Percentiles rank a stretch among this genome's conserved stretches.
Evolutionary conservation across 345 rosid genomes (phyloP).

Genomic region (Hibiscus syriacus): DNA sequence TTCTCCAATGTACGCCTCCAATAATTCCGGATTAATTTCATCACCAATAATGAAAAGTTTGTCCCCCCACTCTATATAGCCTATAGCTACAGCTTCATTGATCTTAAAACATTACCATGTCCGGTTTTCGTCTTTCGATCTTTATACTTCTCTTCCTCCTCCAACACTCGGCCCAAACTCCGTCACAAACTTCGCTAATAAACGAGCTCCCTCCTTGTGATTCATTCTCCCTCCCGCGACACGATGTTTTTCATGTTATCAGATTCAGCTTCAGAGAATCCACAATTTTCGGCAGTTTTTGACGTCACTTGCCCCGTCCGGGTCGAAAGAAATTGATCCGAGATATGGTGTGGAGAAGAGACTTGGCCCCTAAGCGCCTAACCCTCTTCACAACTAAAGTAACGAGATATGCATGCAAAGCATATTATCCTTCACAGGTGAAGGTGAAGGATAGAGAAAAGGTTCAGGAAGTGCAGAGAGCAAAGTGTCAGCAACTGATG

Average conservation of each 20-base stretch:
- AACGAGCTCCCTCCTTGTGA: constrained; percentile 20
- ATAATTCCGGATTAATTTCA: not conserved
- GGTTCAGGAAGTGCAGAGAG: constrained; percentile 4
- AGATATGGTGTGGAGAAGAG: constrained; percentile 58
- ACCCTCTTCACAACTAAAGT: constrained; percentile 70
- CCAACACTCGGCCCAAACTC: not conserved
- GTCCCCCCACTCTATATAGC: not conserved
- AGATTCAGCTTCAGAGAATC: constrained; percentile 25
- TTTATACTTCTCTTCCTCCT: not conserved
- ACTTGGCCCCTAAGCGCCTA: constrained; percentile 63
- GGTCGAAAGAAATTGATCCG: constrained; percentile 33
- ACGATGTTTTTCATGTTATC: constrained; percentile 31
- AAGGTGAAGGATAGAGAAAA: constrained; percentile 6
- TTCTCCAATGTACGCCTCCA: not conserved
- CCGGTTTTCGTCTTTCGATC: not conserved
- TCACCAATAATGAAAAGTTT: constrained; percentile 1
- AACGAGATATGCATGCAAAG: constrained; percentile 36
- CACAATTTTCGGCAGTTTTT: constrained; percentile 7
- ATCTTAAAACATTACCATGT: not conserved
- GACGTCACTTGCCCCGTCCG: not conserved
- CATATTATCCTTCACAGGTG: no score
- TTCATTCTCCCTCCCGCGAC: constrained; percentile 17
- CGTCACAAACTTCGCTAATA: not conserved
- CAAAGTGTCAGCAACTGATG: constrained; percentile 1
- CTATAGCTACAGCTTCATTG: no score